These are phyloP conservation scores for Stephania yunnanensis DNA, from an alignment of 164 flowering plant species.

Conservation along the genomic window DNA sequence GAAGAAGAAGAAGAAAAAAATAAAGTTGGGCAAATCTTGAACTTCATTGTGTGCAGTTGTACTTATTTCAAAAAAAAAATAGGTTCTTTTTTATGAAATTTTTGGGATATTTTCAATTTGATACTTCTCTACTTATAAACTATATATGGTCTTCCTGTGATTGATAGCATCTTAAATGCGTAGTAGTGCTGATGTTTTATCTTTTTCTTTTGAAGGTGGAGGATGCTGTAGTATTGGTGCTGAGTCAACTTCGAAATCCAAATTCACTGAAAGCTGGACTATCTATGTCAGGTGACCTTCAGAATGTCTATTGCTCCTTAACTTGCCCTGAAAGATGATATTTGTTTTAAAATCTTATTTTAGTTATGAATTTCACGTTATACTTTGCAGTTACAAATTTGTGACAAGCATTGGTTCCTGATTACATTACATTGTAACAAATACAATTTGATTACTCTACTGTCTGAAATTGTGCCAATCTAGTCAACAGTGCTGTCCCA, in stretches of 20 bases:
- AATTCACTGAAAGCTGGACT: slow-evolving; percentile 29
- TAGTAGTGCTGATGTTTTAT: slow-evolving; percentile 7
- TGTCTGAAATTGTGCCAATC: not conserved
- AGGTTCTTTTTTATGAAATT: no score
- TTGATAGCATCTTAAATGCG: not conserved
- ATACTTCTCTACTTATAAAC: not conserved
- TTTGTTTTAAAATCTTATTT: not conserved
- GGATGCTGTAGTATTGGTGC: slow-evolving; percentile 61
- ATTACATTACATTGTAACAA: not conserved
- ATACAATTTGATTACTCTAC: not conserved
- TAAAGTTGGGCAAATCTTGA: not conserved
- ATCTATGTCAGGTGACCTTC: slow-evolving; percentile 18
- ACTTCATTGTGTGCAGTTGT: not conserved
- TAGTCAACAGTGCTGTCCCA: not conserved
- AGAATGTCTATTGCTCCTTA: not conserved
- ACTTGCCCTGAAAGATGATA: not conserved
- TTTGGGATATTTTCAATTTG: not conserved
- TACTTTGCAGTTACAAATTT: not conserved
- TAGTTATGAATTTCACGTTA: not conserved
- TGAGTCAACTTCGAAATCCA: slow-evolving; percentile 60
- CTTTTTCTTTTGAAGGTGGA: slow-evolving; percentile 48
- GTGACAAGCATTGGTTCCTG: not conserved
- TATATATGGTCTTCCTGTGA: not conserved
- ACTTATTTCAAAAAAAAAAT: not conserved
- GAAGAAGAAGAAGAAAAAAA: no score